Base-by-base conservation (phyloP, 2,329 filamentous ascomycete genomes). In the Fusarium ambrosium region DNA sequence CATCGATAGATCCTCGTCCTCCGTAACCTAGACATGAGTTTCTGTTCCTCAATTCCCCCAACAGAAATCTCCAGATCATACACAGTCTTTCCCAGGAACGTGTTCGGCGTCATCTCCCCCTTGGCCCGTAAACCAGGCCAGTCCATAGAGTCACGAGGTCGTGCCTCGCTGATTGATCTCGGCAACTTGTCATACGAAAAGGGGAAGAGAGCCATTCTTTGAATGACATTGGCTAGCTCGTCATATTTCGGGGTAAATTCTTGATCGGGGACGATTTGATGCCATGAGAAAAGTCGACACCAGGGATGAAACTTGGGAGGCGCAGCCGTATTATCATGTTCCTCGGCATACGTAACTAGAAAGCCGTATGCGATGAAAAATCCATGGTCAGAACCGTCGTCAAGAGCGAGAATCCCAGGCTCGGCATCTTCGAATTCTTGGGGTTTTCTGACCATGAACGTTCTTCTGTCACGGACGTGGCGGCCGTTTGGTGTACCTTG, bases 111-210 rank as follows among this genome's bases (percentile, higher is more conserved):
- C n/a, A 43, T 43, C 6, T 1, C 6, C 14, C 7, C n/a, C 11
- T 43, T 6, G n/a, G 41, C 41, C 8, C 11, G 41, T 43, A 43
- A 3, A 43, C 11, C 41, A 8, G n/a, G 41, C 10, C 10, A 43
- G n/a, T 14, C n/a, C 41, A 43, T 22, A 43, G n/a, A 22, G 41
- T 22, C 11, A 20, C 7, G n/a, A 43, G 6, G 2, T 11, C 6
- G 10, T 5, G 10, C 4, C n/a, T 43, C 3, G n/a, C 20, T n/a
- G 39, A 11, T 1, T 43, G n/a, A 9, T 39, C 5, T 7, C 9
- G 18, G 18, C 2, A 11, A 2, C n/a, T 11, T 4, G 9, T 6
- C 9, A 41, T 10, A 1, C 18, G 18, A 11, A 10, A 0, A 6
- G 39, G 6, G 18, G 39, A 43, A 22, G n/a, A 5, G n/a, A 43